Percentiles rank a stretch among this genome's conserved stretches.
Conservation (phyloP, 2,329 filamentous ascomycete genomes). For the Xylariaceae sp. region DNA sequence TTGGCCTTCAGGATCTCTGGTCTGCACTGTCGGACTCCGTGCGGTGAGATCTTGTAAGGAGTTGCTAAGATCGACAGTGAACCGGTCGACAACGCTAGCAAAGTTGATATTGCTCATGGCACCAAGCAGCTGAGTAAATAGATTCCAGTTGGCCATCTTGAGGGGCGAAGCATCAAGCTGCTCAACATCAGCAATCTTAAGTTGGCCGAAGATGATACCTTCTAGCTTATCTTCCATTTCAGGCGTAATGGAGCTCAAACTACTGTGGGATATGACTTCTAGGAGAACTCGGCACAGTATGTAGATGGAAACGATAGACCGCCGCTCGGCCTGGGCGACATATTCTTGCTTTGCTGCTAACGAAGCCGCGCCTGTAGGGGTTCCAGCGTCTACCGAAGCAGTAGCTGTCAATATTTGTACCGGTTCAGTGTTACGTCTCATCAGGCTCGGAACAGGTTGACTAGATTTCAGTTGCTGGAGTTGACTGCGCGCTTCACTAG, state of each 20-base stretch:
- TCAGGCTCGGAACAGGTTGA: slow-evolving; percentile 55
- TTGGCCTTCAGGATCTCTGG: slow-evolving; percentile 76
- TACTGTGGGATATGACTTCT: slow-evolving; percentile 92
- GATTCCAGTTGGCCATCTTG: slow-evolving; percentile 92
- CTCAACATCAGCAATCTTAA: slow-evolving; percentile 87
- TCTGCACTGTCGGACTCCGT: slow-evolving; percentile 67
- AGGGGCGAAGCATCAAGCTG: slow-evolving; percentile 78
- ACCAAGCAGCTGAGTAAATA: slow-evolving; percentile 92
- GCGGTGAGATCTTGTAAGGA: slow-evolving; percentile 77
- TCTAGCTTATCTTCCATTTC: slow-evolving; percentile 96
- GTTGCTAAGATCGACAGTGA: slow-evolving; percentile 79
- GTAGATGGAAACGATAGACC: slow-evolving; percentile 94
- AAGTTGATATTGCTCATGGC: slow-evolving; percentile 96
- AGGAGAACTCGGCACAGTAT: slow-evolving; percentile 92
- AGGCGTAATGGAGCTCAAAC: slow-evolving; percentile 77
- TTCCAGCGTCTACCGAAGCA: slow-evolving; percentile 38
- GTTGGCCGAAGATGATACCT: slow-evolving; percentile 94
- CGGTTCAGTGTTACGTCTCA: slow-evolving; percentile 79
- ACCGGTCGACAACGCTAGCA: slow-evolving; percentile 79
- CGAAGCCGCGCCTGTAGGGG: slow-evolving; percentile 47
- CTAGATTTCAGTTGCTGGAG: slow-evolving; percentile 59
- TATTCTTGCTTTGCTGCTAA: slow-evolving; percentile 69
- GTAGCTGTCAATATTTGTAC: slow-evolving; percentile 53
- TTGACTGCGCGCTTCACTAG: slow-evolving; percentile 69
- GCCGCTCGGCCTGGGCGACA: slow-evolving; percentile 81